Base-by-base conservation (phyloP, 805 yeast species). In the Nakazawaea laoshanensis region DNA sequence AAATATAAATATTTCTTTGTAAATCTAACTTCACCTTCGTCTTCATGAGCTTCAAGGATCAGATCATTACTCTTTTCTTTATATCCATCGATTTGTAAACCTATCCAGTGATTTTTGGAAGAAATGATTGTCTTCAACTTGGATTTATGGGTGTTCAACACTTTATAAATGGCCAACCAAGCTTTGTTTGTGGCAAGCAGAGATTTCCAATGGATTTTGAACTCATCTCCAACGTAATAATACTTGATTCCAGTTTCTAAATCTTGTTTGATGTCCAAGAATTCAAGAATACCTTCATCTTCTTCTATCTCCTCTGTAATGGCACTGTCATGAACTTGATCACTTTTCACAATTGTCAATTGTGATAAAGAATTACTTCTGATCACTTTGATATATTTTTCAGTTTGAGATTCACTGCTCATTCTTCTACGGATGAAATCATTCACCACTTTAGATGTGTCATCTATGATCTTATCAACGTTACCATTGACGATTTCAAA, bases 91-190 rank as follows among this genome's bases (percentile, higher is more conserved):
- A 61, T 56, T 7, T 24, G 15, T 9, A 66, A 51, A 35, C 73
- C 74, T 21, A 60, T 45, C 89, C 89, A 82, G 41, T 78, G 74
- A 8, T 81, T 81, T 24, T 65, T 53, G 7, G 87, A 77, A 9
- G 82, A 61, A n/a, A 74, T 56, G 23, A 65, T 54, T 0, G 92
- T 81, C 18, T 61, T 64, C 26, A 64, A 63, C 34, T 74, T 63
- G 14, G 77, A 69, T 22, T 60, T 59, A 4, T 75, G 67, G 12
- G 83, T 74, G 40, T 70, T 80, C 17, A 70, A 57, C 7, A 79
- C 67, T 34, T 71, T 70, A 54, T 83, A 83, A 19, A 83, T 53
- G 1, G 92, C 94, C 42, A 83, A 67, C 94, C 94, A 83, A 49
- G 81, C 88, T 27, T 60, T 63, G 0, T 55, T 37, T 12, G 71